Base-by-base conservation (phyloP, 2,329 filamentous ascomycete genomes). In the Orbilia quercus region DNA sequence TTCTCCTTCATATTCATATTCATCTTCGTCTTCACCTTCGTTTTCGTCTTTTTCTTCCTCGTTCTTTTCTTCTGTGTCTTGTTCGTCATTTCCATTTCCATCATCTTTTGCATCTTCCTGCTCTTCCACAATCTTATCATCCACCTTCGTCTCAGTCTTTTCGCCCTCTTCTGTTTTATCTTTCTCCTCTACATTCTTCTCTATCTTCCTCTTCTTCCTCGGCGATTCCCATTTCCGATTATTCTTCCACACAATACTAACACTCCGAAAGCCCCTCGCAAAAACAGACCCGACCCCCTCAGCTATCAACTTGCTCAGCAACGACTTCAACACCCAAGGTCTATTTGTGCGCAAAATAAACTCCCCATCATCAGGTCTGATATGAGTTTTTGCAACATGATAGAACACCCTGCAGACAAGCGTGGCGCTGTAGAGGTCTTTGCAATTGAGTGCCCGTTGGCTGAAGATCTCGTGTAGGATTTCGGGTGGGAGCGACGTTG, bases 381-480 rank as follows among this genome's bases (percentile, higher is more conserved):
- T 44, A 28, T 72, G 59, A 23, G 38, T 7, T 20, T 50, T 47
- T 7, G 59, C 53, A 9, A 60, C 22, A 6, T 31, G 4, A 28
- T 64, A 45, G 28, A 72, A 54, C 1, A 18, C 1, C 23, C 25
- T 65, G 28, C 59, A 72, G 1, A 59, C 53, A 3, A 18, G 25
- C 14, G 5, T 72, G 3, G 40, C 34, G 18, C 34, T 44, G 36
- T 20, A 54, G 3, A 59, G 20, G n/a, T 72, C 67, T 11, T 20
- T 28, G 28, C 44, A 34, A 7, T n/a, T 2, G 2, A 72, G 59
- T 7, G 11, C 9, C 12, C 34, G 44, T 22, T 65, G 59, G 25
- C 42, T 16, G 31, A 65, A 23, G 25, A 72, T 72, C 44, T 60
- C 67, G 38, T 72, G 59, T 6, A 72, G 31, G 25, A 72, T 64